Conservation (phyloP, 164 flowering plant species). For the Piper betle region DNA sequence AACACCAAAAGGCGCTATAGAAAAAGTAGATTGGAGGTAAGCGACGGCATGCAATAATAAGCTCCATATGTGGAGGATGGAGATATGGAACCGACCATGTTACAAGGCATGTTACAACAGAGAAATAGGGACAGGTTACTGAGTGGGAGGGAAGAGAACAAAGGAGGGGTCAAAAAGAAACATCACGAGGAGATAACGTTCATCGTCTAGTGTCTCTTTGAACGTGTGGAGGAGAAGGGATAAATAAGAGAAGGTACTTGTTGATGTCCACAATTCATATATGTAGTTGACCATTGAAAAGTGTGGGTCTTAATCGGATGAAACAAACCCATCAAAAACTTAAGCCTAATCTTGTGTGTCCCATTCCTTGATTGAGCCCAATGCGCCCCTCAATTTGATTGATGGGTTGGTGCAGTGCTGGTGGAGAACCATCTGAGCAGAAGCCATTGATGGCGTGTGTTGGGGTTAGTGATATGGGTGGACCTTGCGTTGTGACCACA, state of each 20-base stretch:
- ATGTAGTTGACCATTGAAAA: not conserved
- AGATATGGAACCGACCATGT: not conserved
- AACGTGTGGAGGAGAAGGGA: not conserved
- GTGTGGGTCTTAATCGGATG: not conserved
- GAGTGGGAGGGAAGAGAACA: not conserved
- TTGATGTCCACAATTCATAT: not conserved
- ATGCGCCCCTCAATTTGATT: not conserved
- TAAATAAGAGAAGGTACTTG: not conserved
- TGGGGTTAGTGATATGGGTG: not conserved
- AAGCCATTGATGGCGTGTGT: not conserved
- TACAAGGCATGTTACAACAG: not conserved
- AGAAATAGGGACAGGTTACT: not conserved
- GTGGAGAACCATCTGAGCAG: not conserved
- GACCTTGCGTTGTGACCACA: not conserved
- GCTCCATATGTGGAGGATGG: not conserved
- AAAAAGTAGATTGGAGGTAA: not conserved
- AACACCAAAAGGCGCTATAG: not conserved
- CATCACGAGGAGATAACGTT: not conserved
- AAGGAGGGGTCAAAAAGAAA: not conserved
- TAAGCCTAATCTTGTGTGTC: not conserved
- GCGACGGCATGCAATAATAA: not conserved
- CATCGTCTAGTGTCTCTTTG: not conserved
- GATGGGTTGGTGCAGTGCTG: not conserved
- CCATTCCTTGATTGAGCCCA: too few relatives aligned
- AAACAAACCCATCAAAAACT: not conserved